Evolutionary conservation across 495 filamentous ascomycete genomes (phyloP), one percentile per base, ranked within the genome.

Genomic region (Lasiosphaeria hispida): DNA sequence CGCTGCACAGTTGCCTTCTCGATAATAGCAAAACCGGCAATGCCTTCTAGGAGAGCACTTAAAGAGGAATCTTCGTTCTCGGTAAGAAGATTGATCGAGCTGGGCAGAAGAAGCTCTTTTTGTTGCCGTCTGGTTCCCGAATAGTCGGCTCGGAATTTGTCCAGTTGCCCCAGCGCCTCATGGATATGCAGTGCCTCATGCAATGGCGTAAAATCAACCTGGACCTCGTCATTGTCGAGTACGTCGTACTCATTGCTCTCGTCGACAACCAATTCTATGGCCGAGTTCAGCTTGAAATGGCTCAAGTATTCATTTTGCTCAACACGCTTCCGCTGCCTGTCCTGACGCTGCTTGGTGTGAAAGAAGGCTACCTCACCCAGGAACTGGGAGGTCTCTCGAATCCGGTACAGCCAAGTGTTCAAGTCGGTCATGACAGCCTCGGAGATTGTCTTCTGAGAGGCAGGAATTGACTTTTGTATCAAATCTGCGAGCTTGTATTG

Each of bases 121-220:
- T 99, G 94, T 53, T 86, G 86, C 58, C 90, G 81, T 62, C 94
- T 83, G 33, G 92, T 96, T 34, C 87, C 87, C 17, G 91, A 90
- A 79, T 97, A 99, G 63, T 96, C 91, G 36, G 85, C 78, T 39
- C 88, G 83, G 67, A 99, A 97, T 55, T 87, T 91, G 57, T 97
- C 93, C 58, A 85, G 90, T 60, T 95, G 91, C 0, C 94, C 94
- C 3, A 99, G 77, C 2, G 95, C 92, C 62, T 97, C 91, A 63
- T 99, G 92, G 52, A 97, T 99, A 72, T 97, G 94, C 60, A 97
- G 68, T 59, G 91, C 95, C 72, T 99, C 95, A 66, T 96, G 96
- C 14, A 99, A 78, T 2, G 94, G 94, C 0, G 89, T 91, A 62
- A 99, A 99, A 66, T 96, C 90, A 48, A 97, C 91, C 62, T 92